Evolutionary conservation across 306 rosid species (phyloP), one percentile per base, ranked within the genome.

Genomic region (Quillaja saponaria): DNA sequence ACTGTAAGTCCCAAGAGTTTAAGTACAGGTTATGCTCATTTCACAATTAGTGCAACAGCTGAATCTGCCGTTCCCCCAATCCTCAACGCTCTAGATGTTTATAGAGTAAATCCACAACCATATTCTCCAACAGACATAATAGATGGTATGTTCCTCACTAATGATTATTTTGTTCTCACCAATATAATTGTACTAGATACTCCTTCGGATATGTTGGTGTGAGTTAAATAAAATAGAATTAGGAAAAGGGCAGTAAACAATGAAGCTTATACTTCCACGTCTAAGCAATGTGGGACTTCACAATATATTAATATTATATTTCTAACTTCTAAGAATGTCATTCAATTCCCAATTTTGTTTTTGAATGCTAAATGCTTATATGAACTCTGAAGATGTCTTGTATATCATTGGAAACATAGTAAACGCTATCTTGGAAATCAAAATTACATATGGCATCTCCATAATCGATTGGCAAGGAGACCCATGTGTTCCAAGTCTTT

Each of bases 391-490:
- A n/a, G n/a, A n/a, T n/a, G n/a, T 25, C 31, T 25, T 1, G 2
- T 25, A 1, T 25, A 25, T 25, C 31, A 25, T 25, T 25, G 31
- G 4, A 2, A 2, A 50, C 34, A 4, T n/a, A 50, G 56, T 9
- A 11, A n/a, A 1, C 20, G 56, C 56, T 3, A 21, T 50, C 35
- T 9, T 20, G 56, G 35, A 50, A n/a, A 50, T 50, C 56, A 50
- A 55, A 60, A 46, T 17, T 42, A 67, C 46, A 6, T 67, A 33
- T 4, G 34, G 7, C 10, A 16, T 45, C 49, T 45, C 44, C 10
- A 16, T 13, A 25, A 63, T 12, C 7, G 58, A 63, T 25, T 69
- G 75, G 80, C 71, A 62, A 50, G 71, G 67, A 55, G 79, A 74
- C 15, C 79, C 79, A 21, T 74, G 75, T 33, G 35, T 19, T 40